Percentiles rank a stretch among this genome's conserved stretches.
Conservation (phyloP, 768 basidiomycete species). For the Punctularia strigosozonata region DNA sequence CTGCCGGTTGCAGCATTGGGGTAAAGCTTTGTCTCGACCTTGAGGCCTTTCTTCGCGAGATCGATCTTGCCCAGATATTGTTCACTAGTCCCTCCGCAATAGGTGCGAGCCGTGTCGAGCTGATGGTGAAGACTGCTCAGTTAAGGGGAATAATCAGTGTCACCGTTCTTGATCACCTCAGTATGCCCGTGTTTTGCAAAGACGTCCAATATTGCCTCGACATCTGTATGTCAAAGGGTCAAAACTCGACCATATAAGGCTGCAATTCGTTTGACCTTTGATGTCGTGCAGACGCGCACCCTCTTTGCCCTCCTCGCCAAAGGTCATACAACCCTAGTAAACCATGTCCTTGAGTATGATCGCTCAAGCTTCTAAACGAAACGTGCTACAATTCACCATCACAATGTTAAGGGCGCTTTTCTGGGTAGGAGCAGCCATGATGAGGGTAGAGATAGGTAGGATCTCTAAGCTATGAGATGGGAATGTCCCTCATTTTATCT, state of each 20-base stretch:
- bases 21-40: constrained; percentile 49
- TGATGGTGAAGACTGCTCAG: background rate
- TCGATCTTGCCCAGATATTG: constrained; percentile 36
- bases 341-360: background rate
- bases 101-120: constrained; percentile 18
- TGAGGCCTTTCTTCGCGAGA: constrained; percentile 37
- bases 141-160: background rate
- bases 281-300: constrained; percentile 15
- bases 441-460: too few relatives aligned
- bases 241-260: too few relatives aligned
- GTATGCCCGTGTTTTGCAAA: constrained; percentile 45
- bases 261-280: too few relatives aligned
- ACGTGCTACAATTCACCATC: constrained; percentile 24
- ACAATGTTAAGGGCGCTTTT: constrained; percentile 36
- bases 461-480: too few relatives aligned
- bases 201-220: constrained; percentile 39
- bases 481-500: too few relatives aligned
- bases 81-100: constrained; percentile 20
- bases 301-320: constrained; percentile 33
- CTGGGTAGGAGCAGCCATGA: too few relatives aligned
- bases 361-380: background rate
- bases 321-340: constrained; percentile 42
- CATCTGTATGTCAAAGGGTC: too few relatives aligned
- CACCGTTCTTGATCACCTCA: constrained; percentile 22
- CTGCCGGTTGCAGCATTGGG: constrained; percentile 15